Base-by-base conservation (phyloP, 129 eudicot species). In the Mikania micrantha region DNA sequence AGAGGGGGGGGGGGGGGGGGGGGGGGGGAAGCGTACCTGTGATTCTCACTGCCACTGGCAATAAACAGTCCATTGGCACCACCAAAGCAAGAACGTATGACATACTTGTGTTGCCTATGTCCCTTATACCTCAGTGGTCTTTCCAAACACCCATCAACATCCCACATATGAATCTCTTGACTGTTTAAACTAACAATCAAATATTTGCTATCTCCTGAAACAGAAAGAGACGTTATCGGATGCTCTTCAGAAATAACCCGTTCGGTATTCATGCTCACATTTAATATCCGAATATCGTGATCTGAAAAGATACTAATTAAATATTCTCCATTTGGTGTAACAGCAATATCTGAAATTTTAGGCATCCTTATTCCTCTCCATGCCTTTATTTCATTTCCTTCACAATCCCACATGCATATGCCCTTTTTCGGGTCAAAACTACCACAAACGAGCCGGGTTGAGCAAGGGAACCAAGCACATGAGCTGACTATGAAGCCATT, bases 151-250 rank as follows among this genome's bases (percentile, higher is more conserved):
- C 86, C 90, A 12, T 79, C 87, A 74, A 93, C 78, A 76, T 84
- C 96, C 98, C 98, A 92, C 95, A 88, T 76, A 64, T 92, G 98
- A 31, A 88, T 93, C 81, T 93, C 92, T 81, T 93, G 91, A 48
- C 96, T 88, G 53, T 88, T 92, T 22, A 92, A 82, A 60, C 85
- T 92, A 50, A 88, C 96, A 20, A 83, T 84, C 62, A 88, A 52
- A 53, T 79, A 85, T 75, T 80, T 86, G 4, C 95, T 56, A 71
- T 92, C 96, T 60, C 82, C 79, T 0, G 97, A 91, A 49, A 88
- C 64, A n/a, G 96, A 85, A 60, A 91, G 88, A 44, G 96, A 88
- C 13, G 97, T 85, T 31, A 91, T 83, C 3, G 81, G 65, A 52
- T 85, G 96, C 68, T 84, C 88, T 76, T 88, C 98, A 1, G 84